These are phyloP conservation scores for Tolypocladium pustulatum DNA, from an alignment of 2,329 filamentous ascomycete genomes.

Conservation along the genomic window DNA sequence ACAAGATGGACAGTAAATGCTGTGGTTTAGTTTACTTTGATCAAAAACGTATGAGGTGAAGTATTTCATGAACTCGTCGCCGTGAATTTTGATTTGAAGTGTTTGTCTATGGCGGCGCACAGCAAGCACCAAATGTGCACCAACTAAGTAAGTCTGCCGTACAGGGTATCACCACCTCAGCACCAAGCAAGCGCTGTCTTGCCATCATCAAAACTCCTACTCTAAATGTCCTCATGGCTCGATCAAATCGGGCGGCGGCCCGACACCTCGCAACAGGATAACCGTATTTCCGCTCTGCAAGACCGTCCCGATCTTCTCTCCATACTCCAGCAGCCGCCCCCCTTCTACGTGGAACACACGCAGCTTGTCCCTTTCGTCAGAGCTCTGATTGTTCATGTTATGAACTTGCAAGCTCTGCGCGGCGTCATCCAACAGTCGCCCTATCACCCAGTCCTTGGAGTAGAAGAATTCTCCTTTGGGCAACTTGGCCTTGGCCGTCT, in stretches of 20 bases:
- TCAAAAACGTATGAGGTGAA: too few relatives aligned
- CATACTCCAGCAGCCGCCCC: conserved; percentile 76
- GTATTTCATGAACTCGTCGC: neutral
- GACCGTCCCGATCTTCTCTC: conserved; percentile 67
- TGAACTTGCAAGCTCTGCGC: conserved; percentile 68
- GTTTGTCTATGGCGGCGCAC: neutral
- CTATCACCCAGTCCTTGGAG: conserved; percentile 79
- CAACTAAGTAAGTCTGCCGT: neutral
- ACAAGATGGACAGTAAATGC: neutral
- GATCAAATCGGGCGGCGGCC: conserved; percentile 65
- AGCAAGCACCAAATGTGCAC: neutral
- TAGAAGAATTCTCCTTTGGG: conserved; percentile 77
- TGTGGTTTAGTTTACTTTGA: too few relatives aligned
- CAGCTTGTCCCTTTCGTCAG: conserved; percentile 67
- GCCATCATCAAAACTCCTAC: neutral
- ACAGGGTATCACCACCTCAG: neutral
- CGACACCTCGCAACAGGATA: conserved; percentile 76
- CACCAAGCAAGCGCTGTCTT: neutral
- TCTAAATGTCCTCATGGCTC: conserved; percentile 20
- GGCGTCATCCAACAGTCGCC: conserved; percentile 67
- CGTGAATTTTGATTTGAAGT: neutral
- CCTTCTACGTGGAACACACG: conserved; percentile 90
- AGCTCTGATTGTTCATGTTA: conserved; percentile 73
- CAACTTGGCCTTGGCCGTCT: conserved; percentile 73
- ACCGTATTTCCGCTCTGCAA: conserved; percentile 81